These are phyloP conservation scores for Raphanus raphanistrum DNA, from an alignment of 345 rosid genomes.

Conservation along the genomic window DNA sequence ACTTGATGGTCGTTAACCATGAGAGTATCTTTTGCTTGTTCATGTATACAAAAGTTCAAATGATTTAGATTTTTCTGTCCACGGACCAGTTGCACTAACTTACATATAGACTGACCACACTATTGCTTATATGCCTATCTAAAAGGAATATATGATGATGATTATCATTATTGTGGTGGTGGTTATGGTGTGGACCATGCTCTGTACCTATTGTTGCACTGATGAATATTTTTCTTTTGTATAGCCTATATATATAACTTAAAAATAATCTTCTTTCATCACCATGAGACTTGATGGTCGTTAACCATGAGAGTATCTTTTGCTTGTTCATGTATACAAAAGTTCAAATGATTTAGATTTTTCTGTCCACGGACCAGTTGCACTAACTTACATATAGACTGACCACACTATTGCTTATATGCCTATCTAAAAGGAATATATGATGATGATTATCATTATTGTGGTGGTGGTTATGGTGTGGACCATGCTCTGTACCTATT, in stretches of 20 bases:
- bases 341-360: constrained; percentile 23
- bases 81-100: constrained; percentile 13
- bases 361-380: constrained; percentile 13
- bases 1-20: not conserved
- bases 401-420: not conserved
- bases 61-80: constrained; percentile 21
- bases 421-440: constrained; percentile 25
- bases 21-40: constrained; percentile 32
- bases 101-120: constrained; percentile 6
- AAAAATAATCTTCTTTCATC: not conserved
- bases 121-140: constrained; percentile 4
- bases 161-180: constrained; percentile 25
- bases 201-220: constrained; percentile 17
- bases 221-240: constrained; percentile 6
- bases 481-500: constrained; percentile 29
- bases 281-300: constrained; percentile 8
- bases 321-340: constrained; percentile 31
- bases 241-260: not conserved
- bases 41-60: constrained; percentile 26
- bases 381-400: constrained; percentile 14
- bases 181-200: constrained; percentile 35
- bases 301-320: constrained; percentile 21
- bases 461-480: constrained; percentile 34
- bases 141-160: constrained; percentile 31
- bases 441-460: constrained; percentile 28